phyloP scores from a whole-genome alignment of 2,329 filamentous ascomycete genomes.

The Talaromyces sp. region DNA sequence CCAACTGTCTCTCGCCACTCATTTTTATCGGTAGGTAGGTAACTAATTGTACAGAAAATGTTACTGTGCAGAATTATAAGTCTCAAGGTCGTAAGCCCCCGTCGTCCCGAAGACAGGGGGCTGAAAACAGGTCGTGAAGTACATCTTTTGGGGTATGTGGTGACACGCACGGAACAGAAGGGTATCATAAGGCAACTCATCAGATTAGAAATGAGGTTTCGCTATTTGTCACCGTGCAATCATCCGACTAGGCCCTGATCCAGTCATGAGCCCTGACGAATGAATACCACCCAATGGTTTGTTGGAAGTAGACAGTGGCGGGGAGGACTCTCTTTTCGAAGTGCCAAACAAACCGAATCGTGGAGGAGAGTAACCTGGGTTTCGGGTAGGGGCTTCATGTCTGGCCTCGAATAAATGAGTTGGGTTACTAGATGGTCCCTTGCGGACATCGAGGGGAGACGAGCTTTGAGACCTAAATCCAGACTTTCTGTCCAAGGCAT shows the following conservation, averaged over 20 bases:
- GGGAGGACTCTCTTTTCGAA: conserved; percentile 34
- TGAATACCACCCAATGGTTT: conserved; percentile 35
- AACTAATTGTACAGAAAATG: background rate
- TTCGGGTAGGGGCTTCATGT: conserved; percentile 30
- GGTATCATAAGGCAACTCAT: background rate
- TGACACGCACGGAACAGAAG: background rate
- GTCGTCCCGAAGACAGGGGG: background rate
- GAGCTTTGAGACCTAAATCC: conserved; percentile 40
- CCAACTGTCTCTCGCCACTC: background rate
- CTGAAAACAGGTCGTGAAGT: background rate
- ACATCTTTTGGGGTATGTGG: background rate
- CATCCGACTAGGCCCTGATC: conserved; percentile 28
- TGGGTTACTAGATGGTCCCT: conserved; percentile 32
- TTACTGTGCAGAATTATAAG: background rate
- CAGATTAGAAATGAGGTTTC: background rate
- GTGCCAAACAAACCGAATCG: conserved; percentile 37
- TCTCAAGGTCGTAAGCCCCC: background rate
- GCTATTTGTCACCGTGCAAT: conserved; percentile 30
- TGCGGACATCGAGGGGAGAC: conserved; percentile 42
- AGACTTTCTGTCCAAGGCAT: conserved; percentile 32
- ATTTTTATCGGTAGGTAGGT: background rate
- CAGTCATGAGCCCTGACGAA: conserved; percentile 31
- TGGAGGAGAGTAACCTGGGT: conserved; percentile 36
- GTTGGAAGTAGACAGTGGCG: conserved; percentile 27
- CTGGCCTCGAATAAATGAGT: conserved; percentile 27